These are phyloP conservation scores for Trapa bicornis DNA, from an alignment of 345 rosid species.

Conservation along the genomic window DNA sequence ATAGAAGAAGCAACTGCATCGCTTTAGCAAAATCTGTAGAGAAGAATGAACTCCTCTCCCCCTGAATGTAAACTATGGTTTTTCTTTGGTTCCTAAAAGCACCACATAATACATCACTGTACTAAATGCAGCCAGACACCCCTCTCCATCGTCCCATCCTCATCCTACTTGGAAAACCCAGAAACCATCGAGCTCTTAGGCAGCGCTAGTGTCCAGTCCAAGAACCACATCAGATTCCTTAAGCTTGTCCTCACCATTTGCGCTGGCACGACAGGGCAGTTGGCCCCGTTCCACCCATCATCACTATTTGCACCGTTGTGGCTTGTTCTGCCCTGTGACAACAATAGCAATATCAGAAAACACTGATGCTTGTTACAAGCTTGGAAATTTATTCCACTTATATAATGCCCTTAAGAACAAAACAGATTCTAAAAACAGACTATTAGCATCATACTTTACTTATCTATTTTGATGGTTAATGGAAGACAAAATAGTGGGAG, in stretches of 20 bases:
- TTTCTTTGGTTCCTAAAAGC: neutral
- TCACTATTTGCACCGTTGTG: constrained; percentile 60
- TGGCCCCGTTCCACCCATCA: constrained; percentile 29
- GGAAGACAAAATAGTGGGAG: too few species aligned
- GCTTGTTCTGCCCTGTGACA: constrained; percentile 64
- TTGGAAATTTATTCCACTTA: too few species aligned
- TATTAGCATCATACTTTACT: too few species aligned
- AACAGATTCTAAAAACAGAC: too few species aligned
- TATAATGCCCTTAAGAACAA: too few species aligned
- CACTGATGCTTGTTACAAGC: too few species aligned
- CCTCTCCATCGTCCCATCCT: neutral
- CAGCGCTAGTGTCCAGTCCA: constrained; percentile 53
- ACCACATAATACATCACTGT: neutral
- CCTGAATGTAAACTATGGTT: neutral
- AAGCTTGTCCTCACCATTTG: constrained; percentile 48
- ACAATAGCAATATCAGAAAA: constrained; percentile 51
- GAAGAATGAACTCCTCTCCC: neutral
- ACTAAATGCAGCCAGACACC: neutral
- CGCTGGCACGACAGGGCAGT: constrained; percentile 41
- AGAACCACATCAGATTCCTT: constrained; percentile 74
- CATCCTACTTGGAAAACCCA: constrained; percentile 26
- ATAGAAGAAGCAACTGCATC: neutral
- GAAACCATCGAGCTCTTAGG: constrained; percentile 40
- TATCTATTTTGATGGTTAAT: too few species aligned
- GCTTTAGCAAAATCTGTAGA: neutral